Percentiles rank a stretch among this genome's conserved stretches.
Evolutionary conservation across 768 basidiomycete species (phyloP).

Genomic region (Cantharellus cinnabarinus): DNA sequence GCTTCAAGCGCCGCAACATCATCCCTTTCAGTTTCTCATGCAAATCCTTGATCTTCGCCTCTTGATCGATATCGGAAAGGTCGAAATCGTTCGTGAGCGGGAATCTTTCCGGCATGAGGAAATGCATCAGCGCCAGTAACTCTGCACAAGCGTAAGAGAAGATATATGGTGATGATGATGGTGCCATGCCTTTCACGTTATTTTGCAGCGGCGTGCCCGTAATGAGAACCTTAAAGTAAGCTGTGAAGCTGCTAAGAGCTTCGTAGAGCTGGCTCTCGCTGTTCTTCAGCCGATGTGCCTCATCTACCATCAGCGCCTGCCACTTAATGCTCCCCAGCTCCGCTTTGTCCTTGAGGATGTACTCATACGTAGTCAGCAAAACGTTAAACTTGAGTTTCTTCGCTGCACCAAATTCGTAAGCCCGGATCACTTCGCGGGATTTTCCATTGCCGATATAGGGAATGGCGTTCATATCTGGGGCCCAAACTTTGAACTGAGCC

Average conservation of each 20-base stretch:
- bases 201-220: constrained; percentile 98
- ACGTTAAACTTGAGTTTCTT: constrained; percentile 79
- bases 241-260: constrained; percentile 71
- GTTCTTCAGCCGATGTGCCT: constrained; percentile 96
- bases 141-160: constrained; percentile 27
- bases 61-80: constrained; percentile 80
- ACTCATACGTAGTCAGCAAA: constrained; percentile 88
- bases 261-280: constrained; percentile 95
- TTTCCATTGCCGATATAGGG: constrained; percentile 83
- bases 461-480: constrained; percentile 90
- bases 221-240: constrained; percentile 85
- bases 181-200: constrained; percentile 74
- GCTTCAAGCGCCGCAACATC: constrained; percentile 89
- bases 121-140: constrained; percentile 92
- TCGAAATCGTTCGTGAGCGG: constrained; percentile 91
- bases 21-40: constrained; percentile 81
- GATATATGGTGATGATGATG: neutral
- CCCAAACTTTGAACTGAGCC: constrained; percentile 82
- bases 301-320: constrained; percentile 92
- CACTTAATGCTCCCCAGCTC: constrained; percentile 89
- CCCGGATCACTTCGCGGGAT: constrained; percentile 78
- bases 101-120: constrained; percentile 97
- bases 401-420: constrained; percentile 65
- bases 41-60: constrained; percentile 84
- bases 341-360: constrained; percentile 73